Conservation (phyloP, 345 rosid species). For the Brassica juncea region DNA sequence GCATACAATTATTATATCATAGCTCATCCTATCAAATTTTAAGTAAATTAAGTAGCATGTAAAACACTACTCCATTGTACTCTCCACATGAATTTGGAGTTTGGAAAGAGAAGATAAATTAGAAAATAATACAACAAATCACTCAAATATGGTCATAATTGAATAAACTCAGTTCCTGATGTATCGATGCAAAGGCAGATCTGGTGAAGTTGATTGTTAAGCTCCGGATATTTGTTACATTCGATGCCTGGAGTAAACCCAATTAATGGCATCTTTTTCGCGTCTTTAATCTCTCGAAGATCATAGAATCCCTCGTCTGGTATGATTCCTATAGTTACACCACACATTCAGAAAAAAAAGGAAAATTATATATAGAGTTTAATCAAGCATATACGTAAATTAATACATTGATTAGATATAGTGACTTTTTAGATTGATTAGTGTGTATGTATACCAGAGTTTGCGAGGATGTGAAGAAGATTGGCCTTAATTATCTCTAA, state of each 20-base stretch:
- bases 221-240: neutral
- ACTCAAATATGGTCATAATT: neutral
- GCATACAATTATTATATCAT: neutral
- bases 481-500: constrained; percentile 46
- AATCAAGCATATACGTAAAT: neutral
- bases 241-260: neutral
- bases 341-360: neutral
- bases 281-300: constrained; percentile 10
- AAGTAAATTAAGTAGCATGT: neutral
- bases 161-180: neutral
- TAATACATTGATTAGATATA: neutral
- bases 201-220: neutral
- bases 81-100: neutral
- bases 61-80: neutral
- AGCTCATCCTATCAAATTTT: neutral
- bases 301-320: constrained; percentile 63
- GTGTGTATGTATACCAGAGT: constrained; percentile 42
- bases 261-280: neutral
- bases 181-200: neutral
- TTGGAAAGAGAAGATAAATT: neutral
- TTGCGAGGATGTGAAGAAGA: constrained; percentile 56
- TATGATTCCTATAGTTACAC: constrained; percentile 47
- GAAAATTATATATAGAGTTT: neutral
- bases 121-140: neutral
- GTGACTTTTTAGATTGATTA: neutral